Conservation (phyloP, 2,329 filamentous ascomycete species). For the Fulvia fulva region DNA sequence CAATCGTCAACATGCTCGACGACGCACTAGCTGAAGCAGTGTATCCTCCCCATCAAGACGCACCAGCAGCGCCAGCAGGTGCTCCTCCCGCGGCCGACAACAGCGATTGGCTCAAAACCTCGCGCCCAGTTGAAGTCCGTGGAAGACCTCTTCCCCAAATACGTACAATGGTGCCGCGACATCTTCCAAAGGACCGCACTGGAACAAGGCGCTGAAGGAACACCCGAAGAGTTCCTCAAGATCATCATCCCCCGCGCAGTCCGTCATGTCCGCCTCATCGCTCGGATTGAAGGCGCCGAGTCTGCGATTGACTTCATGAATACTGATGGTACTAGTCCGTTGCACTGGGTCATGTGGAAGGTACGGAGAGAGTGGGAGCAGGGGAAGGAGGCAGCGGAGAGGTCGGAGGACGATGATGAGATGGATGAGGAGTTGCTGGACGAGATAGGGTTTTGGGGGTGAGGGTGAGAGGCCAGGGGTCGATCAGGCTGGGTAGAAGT, state of each 20-base stretch:
- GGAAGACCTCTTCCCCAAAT: background rate
- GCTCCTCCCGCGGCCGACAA: background rate
- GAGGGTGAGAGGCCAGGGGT: too few species aligned
- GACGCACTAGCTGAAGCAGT: too few species aligned
- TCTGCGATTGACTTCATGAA: background rate
- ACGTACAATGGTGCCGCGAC: background rate
- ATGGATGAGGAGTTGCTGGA: background rate
- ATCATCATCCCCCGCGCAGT: background rate
- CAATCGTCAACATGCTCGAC: too few species aligned
- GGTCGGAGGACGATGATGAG: background rate
- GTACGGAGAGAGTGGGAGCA: background rate
- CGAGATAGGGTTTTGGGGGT: background rate
- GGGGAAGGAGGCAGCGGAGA: background rate
- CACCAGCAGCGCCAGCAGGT: background rate
- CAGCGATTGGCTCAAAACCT: background rate
- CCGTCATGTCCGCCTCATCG: background rate
- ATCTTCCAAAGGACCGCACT: background rate
- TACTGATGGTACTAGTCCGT: background rate
- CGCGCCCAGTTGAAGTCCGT: background rate
- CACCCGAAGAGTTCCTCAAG: background rate
- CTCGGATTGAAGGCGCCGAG: background rate
- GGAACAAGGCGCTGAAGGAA: background rate
- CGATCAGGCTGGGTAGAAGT: too few species aligned
- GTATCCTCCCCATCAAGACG: too few species aligned
- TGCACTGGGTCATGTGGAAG: background rate